Base-by-base conservation (phyloP, 495 filamentous ascomycete species). In the Hyaloscypha variabilis region DNA sequence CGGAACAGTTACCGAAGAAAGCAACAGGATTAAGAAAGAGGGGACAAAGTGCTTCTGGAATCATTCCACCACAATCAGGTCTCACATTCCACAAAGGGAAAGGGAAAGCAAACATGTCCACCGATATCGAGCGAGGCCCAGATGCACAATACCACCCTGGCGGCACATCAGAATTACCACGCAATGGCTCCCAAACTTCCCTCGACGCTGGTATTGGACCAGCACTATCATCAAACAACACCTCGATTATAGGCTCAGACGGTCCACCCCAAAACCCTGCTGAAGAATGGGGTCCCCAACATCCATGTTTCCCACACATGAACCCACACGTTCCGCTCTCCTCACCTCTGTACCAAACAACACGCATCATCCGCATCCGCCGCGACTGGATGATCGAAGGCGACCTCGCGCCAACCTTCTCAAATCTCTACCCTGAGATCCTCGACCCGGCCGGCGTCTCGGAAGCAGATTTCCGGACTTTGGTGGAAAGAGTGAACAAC, bases 371-470 rank as follows among this genome's bases (percentile, higher is more conserved):
- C 73, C 90, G 95, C 1, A 89, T 99, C 58, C 83, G 86, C 26
- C 83, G 95, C 26, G 95, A 98, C 74, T 99, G 93, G 91, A 89
- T 97, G 82, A 73, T 91, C 24, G 83, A 85, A 50, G 96, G 93
- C 6, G 95, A 99, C 74, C 79, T 97, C n/a, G 93, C 93, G 8
- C 95, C 95, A 21, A 90, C 91, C 0, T 97, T 93, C 71, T 93
- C 91, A 8, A 97, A 97, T 67, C 83, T 97, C 1, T 99, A 98
- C 68, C 95, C 95, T 0, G 95, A 98, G 69, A 96, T 98, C 62
- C 79, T 99, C 14, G 92, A 96, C 65, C 92, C 93, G 2, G 85
- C 91, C 51, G 81, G 90, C 5, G 75, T 95, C 5, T 86, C 90
- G 21, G 91, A 95, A 68, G 83, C 88, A 62, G 90, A 92, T 69